phyloP scores from a whole-genome alignment of 768 basidiomycete species.

The Lactarius quietus region DNA sequence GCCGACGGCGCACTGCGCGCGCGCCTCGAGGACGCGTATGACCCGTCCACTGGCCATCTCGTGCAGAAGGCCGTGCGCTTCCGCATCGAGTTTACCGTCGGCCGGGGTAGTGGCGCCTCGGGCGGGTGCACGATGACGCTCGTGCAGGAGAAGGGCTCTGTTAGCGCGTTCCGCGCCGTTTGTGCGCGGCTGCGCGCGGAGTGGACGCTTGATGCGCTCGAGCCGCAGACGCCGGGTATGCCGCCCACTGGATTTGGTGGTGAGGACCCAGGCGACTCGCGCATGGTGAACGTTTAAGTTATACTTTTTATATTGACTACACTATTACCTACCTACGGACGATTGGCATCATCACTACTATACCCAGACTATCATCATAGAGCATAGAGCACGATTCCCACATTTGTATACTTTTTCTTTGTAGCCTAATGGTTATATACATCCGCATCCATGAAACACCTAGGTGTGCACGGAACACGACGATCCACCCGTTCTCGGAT shows the following conservation, averaged over 20 bases:
- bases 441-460: neutral
- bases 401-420: neutral
- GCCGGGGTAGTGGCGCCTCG: conserved; percentile 23
- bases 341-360: neutral
- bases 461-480: neutral
- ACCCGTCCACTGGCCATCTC: conserved; percentile 37
- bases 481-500: neutral
- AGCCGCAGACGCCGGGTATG: conserved; percentile 22
- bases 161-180: conserved; percentile 77
- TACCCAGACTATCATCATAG: neutral
- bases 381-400: neutral
- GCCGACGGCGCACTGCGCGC: conserved; percentile 54
- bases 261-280: conserved; percentile 16
- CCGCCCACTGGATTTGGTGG: conserved; percentile 14
- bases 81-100: conserved; percentile 67
- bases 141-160: conserved; percentile 87
- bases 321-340: conserved; percentile 9
- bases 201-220: conserved; percentile 48
- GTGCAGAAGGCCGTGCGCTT: conserved; percentile 77
- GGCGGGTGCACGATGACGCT: conserved; percentile 68
- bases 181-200: conserved; percentile 69
- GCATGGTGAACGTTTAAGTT: conserved; percentile 2
- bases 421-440: neutral
- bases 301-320: neutral
- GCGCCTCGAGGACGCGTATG: conserved; percentile 47